phyloP scores from a whole-genome alignment of 371 early-diverging fungal species.

The Chytridium lagenaria region DNA sequence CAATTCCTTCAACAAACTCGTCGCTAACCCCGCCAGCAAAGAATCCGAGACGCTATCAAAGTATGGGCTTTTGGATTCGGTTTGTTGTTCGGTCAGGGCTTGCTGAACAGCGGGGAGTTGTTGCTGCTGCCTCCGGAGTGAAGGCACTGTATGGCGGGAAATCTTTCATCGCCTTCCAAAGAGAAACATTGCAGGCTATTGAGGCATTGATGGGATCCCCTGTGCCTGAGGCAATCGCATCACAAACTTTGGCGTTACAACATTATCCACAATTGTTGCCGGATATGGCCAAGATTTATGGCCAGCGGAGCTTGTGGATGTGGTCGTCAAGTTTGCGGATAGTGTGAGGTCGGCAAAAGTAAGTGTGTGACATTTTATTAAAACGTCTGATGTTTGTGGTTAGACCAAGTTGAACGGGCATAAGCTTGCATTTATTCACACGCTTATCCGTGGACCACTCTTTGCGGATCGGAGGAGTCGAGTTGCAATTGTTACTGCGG shows the following conservation, averaged over 20 bases:
- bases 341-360: slow-evolving; percentile 39
- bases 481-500: slow-evolving; percentile 55
- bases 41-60: slow-evolving; percentile 68
- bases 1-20: slow-evolving; percentile 55
- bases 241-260: slow-evolving; percentile 71
- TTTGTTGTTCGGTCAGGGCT: slow-evolving; percentile 47
- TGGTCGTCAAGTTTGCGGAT: slow-evolving; percentile 63
- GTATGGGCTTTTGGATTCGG: slow-evolving; percentile 71
- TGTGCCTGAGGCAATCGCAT: slow-evolving; percentile 54
- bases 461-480: slow-evolving; percentile 61
- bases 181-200: slow-evolving; percentile 4
- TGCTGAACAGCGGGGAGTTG: slow-evolving; percentile 21
- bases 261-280: slow-evolving; percentile 66
- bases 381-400: background rate
- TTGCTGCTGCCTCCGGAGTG: background rate
- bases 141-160: background rate
- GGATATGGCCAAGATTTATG: slow-evolving; percentile 58
- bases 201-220: slow-evolving; percentile 17
- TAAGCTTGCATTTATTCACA: slow-evolving; percentile 64
- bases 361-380: background rate
- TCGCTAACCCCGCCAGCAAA: slow-evolving; percentile 58
- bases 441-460: slow-evolving; percentile 64
- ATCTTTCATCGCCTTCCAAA: background rate
- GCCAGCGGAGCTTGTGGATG: slow-evolving; percentile 57
- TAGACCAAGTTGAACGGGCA: slow-evolving; percentile 62